A percentile compares a stretch with the other conserved stretches of the same genome.
Evolutionary conservation across 2,329 filamentous ascomycete species (phyloP).

Genomic region (Ascochyta pisi): DNA sequence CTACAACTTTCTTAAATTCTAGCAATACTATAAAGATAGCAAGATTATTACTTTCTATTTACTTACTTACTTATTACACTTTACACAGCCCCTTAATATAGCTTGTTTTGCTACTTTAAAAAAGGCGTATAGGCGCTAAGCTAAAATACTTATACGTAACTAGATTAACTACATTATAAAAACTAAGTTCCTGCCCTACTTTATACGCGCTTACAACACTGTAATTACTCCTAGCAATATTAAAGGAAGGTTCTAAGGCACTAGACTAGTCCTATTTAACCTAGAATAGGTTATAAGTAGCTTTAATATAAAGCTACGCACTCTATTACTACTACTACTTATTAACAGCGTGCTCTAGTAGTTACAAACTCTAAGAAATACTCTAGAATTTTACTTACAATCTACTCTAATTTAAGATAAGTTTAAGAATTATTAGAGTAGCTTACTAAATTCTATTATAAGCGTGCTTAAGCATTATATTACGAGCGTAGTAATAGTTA

Average conservation of each 20-base stretch:
- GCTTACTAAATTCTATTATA: no score
- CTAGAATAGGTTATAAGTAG: constrained; percentile 39
- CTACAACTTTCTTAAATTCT: no score
- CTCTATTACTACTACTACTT: constrained; percentile 17
- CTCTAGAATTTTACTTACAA: constrained; percentile 20
- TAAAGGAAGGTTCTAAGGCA: constrained; percentile 35
- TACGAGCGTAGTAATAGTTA: no score
- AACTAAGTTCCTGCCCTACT: constrained; percentile 24
- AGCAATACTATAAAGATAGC: no score
- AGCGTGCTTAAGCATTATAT: no score
- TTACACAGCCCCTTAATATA: constrained; percentile 18
- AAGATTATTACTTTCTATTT: constrained; percentile 21
- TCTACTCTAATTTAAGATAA: constrained; percentile 6
- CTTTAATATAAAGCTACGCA: constrained; percentile 32
- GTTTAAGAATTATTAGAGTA: background rate
- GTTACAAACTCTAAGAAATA: constrained; percentile 24
- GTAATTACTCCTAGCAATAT: constrained; percentile 40
- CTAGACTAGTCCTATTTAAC: constrained; percentile 43
- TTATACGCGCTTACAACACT: constrained; percentile 29
- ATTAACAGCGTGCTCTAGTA: constrained; percentile 16
- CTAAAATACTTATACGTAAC: constrained; percentile 32
- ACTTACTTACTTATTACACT: constrained; percentile 9
- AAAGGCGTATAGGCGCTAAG: constrained; percentile 14
- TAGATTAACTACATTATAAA: constrained; percentile 38
- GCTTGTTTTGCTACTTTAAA: constrained; percentile 21